Percentiles rank a stretch among this genome's conserved stretches.
Conservation (phyloP, 2,329 filamentous ascomycete genomes). For the Dothideomycetes sp. region DNA sequence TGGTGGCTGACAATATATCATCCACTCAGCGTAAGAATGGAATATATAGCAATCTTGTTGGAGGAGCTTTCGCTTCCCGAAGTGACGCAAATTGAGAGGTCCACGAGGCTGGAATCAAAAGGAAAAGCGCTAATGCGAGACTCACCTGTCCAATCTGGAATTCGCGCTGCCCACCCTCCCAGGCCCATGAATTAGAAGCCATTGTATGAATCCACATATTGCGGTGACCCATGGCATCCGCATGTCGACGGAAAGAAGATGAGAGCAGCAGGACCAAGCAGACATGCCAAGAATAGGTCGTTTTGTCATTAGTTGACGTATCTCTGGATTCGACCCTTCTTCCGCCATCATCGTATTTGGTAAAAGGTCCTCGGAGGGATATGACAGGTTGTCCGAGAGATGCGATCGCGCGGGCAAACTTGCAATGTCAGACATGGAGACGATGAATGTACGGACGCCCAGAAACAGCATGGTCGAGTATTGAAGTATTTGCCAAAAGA, state of each 20-base stretch:
- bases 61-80: not conserved
- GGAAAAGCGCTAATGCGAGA: constrained; percentile 15
- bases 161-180: constrained; percentile 64
- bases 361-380: not conserved
- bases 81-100: constrained; percentile 3
- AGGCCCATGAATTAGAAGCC: constrained; percentile 61
- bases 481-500: constrained; percentile 41
- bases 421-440: constrained; percentile 55
- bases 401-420: constrained; percentile 48
- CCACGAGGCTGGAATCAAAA: constrained; percentile 3
- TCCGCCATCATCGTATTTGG: too few relatives aligned
- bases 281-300: constrained; percentile 66
- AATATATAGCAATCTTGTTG: not conserved
- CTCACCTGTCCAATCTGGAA: constrained; percentile 85
- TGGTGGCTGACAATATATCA: not conserved
- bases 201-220: constrained; percentile 63
- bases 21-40: too few relatives aligned
- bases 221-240: constrained; percentile 90
- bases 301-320: constrained; percentile 21
- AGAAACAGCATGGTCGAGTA: constrained; percentile 38
- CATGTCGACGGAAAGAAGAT: constrained; percentile 59
- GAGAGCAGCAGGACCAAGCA: constrained; percentile 62
- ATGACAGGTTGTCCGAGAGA: not conserved
- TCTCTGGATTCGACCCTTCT: too few relatives aligned
- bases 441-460: constrained; percentile 51